These are phyloP conservation scores for Trichocladium antarcticum DNA, from an alignment of 495 filamentous ascomycete genomes.

Conservation along the genomic window DNA sequence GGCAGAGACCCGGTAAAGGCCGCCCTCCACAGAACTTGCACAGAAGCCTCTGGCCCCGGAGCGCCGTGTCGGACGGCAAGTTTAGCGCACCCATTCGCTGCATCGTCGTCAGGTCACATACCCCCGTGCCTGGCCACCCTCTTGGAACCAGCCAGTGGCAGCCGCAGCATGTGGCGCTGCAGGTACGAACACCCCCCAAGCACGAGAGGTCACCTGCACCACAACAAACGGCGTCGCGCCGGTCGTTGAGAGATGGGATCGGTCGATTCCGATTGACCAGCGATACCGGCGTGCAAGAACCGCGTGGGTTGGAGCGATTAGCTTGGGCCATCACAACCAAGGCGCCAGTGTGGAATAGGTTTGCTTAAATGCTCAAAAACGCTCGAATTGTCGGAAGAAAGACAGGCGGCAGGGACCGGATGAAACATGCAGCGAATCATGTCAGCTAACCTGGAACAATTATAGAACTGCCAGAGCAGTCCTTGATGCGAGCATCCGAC, in stretches of 20 bases:
- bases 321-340: no score
- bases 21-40: constrained; percentile 23
- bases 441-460: no score
- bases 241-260: not conserved
- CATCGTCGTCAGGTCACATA: constrained; percentile 18
- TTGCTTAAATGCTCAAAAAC: no score
- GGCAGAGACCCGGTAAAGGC: constrained; percentile 13
- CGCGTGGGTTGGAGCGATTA: not conserved
- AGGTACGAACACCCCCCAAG: constrained; percentile 24
- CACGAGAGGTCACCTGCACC: constrained; percentile 24
- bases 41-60: constrained; percentile 11
- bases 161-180: constrained; percentile 17
- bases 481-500: constrained; percentile 3
- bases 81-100: constrained; percentile 28
- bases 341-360: no score
- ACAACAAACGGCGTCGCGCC: constrained; percentile 16
- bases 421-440: constrained; percentile 18
- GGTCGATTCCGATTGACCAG: no score
- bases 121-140: not conserved
- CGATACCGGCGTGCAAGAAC: not conserved
- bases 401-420: not conserved
- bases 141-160: constrained; percentile 16
- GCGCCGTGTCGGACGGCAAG: constrained; percentile 21
- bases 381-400: no score
- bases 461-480: no score